A percentile compares a stretch with the other conserved stretches of the same genome.
Conservation (phyloP, 345 rosid genomes). For the Pistacia vera region DNA sequence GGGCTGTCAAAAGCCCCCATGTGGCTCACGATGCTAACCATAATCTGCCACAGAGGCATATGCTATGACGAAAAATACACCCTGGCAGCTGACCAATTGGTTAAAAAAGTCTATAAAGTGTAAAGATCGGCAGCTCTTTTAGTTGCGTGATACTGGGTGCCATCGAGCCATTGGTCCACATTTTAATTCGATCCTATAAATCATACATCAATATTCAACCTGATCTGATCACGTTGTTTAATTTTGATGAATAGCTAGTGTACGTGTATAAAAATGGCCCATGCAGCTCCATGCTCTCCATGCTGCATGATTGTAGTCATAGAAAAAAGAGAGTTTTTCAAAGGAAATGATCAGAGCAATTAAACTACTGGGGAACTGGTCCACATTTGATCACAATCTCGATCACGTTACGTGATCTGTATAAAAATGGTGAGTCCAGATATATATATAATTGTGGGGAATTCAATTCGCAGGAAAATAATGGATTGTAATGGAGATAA, state of each 20-base stretch:
- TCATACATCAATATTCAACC: no score
- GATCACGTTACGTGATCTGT: background rate
- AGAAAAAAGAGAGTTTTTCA: background rate
- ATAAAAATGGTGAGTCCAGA: background rate
- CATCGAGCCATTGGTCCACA: conserved; percentile 6
- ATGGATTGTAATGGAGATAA: background rate
- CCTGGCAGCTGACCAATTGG: conserved; percentile 6
- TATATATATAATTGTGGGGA: background rate
- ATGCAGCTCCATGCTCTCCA: background rate
- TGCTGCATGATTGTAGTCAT: conserved; percentile 2
- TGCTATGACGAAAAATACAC: background rate
- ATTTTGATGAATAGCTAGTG: background rate
- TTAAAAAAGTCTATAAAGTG: background rate
- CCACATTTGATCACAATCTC: conserved; percentile 13
- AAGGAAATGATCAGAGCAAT: background rate
- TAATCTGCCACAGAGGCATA: conserved; percentile 4
- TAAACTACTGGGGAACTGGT: background rate
- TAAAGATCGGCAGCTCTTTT: background rate
- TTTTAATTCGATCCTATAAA: background rate
- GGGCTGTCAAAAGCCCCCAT: background rate
- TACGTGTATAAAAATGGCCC: background rate
- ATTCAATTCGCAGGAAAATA: background rate
- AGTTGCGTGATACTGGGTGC: conserved; percentile 16
- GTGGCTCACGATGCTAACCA: conserved; percentile 14
- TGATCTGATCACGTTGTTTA: background rate